These are phyloP conservation scores for Helianthus annuus DNA, from an alignment of 129 eudicot species.

Conservation along the genomic window DNA sequence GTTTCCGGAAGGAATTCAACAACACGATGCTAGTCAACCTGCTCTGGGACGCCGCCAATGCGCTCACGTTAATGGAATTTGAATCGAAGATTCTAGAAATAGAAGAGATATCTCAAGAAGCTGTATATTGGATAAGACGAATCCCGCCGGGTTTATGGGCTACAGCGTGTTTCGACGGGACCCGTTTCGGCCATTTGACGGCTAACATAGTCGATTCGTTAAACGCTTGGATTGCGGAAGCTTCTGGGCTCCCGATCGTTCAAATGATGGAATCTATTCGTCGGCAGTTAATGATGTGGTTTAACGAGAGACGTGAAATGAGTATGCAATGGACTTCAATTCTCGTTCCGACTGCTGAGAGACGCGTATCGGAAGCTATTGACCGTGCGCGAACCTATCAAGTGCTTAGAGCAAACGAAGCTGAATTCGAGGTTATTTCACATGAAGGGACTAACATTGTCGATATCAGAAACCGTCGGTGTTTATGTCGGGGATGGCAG, in stretches of 20 bases:
- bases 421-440: conserved; percentile 85
- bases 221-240: conserved; percentile 74
- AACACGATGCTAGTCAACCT: conserved; percentile 69
- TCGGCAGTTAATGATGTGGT: conserved; percentile 89
- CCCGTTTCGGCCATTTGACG: conserved; percentile 80
- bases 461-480: conserved; percentile 80
- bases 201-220: conserved; percentile 71
- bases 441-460: conserved; percentile 78
- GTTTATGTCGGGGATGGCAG: conserved; percentile 90
- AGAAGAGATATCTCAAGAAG: conserved; percentile 73
- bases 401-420: conserved; percentile 81
- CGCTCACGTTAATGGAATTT: conserved; percentile 68
- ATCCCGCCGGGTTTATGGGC: conserved; percentile 85
- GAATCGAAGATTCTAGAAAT: conserved; percentile 67
- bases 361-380: conserved; percentile 73
- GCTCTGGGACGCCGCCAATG: conserved; percentile 75
- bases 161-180: conserved; percentile 83
- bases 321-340: conserved; percentile 90
- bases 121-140: conserved; percentile 74
- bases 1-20: conserved; percentile 78
- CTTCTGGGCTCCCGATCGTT: conserved; percentile 79
- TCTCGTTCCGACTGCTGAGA: conserved; percentile 82
- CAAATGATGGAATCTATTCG: conserved; percentile 90
- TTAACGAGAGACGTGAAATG: conserved; percentile 79
- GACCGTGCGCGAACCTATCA: conserved; percentile 81